A percentile compares a stretch with the other conserved stretches of the same genome.
Evolutionary conservation across 495 filamentous ascomycete species (phyloP).

Genomic region (Glonium stellatum): DNA sequence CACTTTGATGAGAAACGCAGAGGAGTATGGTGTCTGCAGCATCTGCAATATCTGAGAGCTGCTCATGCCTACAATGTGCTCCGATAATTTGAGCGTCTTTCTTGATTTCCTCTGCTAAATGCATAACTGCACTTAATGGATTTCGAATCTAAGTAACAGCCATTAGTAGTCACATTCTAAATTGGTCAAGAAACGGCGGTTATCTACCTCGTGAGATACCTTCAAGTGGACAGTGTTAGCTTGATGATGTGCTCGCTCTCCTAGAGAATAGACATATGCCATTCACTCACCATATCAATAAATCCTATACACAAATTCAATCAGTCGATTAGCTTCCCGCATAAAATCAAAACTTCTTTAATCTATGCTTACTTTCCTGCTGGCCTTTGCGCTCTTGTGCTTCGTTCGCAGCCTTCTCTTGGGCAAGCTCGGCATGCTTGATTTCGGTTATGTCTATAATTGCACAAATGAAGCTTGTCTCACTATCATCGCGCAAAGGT

Average conservation of each 20-base stretch:
- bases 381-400: conserved; percentile 34
- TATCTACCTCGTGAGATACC: conserved; percentile 7
- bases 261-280: no score
- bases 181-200: conserved; percentile 12
- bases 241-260: background rate
- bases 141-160: conserved; percentile 33
- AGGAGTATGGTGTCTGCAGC: conserved; percentile 34
- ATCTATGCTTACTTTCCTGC: conserved; percentile 32
- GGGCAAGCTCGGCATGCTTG: conserved; percentile 32
- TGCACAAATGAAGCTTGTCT: conserved; percentile 35
- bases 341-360: no score
- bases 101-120: conserved; percentile 35
- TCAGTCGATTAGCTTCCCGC: conserved; percentile 19
- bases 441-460: conserved; percentile 36
- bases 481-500: conserved; percentile 30
- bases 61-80: conserved; percentile 5
- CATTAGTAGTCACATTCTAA: background rate
- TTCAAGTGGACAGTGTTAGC: background rate
- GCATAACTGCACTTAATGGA: conserved; percentile 35
- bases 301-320: background rate
- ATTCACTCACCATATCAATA: conserved; percentile 1
- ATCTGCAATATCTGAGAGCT: conserved; percentile 25
- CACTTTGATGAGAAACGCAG: conserved; percentile 34
- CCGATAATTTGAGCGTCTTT: conserved; percentile 16
- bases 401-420: conserved; percentile 33